Base-by-base conservation (phyloP, 225 moss, liverwort and hornwort species). In the Antitrichia curtipendula region DNA sequence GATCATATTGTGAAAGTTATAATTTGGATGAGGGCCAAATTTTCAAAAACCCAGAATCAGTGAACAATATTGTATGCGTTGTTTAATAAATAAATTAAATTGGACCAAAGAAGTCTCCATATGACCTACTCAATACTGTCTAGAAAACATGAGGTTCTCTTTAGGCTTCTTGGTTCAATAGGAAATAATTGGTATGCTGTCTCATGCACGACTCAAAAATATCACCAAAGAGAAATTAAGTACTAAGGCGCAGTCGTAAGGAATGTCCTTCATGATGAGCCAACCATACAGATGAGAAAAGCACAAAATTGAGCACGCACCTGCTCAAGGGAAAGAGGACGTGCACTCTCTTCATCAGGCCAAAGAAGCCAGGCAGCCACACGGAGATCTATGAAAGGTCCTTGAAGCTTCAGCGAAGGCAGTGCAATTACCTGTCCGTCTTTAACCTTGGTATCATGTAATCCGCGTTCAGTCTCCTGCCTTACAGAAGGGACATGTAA, bases 281-380 rank as follows among this genome's bases (percentile, higher is more conserved):
- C 63, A 49, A 86, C 13, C 62, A 60, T 54, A 60, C 28, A 59
- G 52, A 73, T 70, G 53, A 6, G 83, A 49, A 81, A 32, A 88
- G 57, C 58, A 53, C 57, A 66, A 16, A 91, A 23, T 56, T 75
- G 60, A 82, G 68, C 62, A 85, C 86, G 88, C 71, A 97, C 96
- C 93, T 95, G 97, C 91, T 98, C 98, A 81, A 98, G 90, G 64
- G 95, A 91, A 70, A 90, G 87, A 47, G 63, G 91, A 32, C 94
- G 93, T 86, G 91, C 91, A 81, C 97, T 95, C 86, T 97, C 97
- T 90, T 98, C 98, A 92, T 98, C 97, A 76, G 97, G 98, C 98
- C 98, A 97, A 85, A 98, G 95, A 90, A 98, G 95, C 97, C 98
- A 98, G 68, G 98, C 95, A 88, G 89, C 94, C 78, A 97, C 88